phyloP scores from a whole-genome alignment of 2,329 filamentous ascomycete genomes.

The Diplodia scrobiculata region DNA sequence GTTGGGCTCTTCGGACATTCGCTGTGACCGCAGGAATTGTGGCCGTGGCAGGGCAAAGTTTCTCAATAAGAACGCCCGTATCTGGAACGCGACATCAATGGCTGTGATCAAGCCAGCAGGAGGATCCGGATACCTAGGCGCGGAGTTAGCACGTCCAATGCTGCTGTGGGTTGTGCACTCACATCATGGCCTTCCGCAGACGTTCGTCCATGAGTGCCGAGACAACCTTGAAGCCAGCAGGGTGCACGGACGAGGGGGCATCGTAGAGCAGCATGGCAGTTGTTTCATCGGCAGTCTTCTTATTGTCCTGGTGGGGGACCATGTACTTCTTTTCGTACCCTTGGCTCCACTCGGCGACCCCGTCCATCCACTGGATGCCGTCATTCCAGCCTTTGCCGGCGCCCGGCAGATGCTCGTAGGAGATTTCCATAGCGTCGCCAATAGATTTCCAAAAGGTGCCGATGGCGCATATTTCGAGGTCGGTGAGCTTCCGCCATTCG shows the following conservation, averaged over 20 bases:
- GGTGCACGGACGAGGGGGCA: constrained; percentile 51
- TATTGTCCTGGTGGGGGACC: constrained; percentile 49
- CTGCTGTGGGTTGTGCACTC: constrained; percentile 14
- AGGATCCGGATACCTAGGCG: constrained; percentile 45
- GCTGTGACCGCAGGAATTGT: constrained; percentile 40
- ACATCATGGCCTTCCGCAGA: constrained; percentile 63
- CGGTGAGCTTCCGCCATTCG: constrained; percentile 70
- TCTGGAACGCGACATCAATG: constrained; percentile 53
- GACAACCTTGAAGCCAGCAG: constrained; percentile 55
- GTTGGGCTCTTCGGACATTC: constrained; percentile 50
- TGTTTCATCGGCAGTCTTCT: constrained; percentile 58
- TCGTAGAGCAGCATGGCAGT: constrained; percentile 63
- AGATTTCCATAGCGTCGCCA: constrained; percentile 70
- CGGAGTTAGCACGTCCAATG: not conserved
- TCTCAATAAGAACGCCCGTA: constrained; percentile 60
- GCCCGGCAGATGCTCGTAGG: constrained; percentile 51
- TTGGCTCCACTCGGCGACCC: constrained; percentile 55
- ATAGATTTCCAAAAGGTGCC: constrained; percentile 71
- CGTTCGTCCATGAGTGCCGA: constrained; percentile 65
- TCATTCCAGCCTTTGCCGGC: constrained; percentile 48
- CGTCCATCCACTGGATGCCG: constrained; percentile 57
- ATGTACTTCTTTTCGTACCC: constrained; percentile 63
- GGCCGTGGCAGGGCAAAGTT: constrained; percentile 63
- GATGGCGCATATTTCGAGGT: constrained; percentile 68
- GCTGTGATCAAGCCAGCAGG: constrained; percentile 40